Conservation (phyloP, 805 yeast genomes). For the Teunomyces kruisii region DNA sequence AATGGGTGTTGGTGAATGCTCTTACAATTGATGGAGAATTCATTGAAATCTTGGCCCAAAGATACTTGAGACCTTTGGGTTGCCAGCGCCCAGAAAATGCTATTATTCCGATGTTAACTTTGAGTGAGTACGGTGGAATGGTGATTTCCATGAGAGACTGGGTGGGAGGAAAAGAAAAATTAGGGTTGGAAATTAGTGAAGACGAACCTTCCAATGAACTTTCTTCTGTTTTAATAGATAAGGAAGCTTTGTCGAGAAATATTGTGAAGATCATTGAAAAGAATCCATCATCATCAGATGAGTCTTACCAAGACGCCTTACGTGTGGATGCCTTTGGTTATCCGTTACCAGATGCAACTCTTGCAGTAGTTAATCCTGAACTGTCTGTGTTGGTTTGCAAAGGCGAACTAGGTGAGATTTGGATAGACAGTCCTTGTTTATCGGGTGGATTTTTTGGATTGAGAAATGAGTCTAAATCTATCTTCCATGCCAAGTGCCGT, state of each 20-base stretch:
- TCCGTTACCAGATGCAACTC: conserved; percentile 90
- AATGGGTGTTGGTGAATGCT: conserved; percentile 89
- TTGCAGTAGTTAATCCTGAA: conserved; percentile 94
- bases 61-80: conserved; percentile 91
- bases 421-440: conserved; percentile 93
- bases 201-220: conserved; percentile 37
- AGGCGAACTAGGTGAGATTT: conserved; percentile 89
- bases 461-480: conserved; percentile 61
- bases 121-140: conserved; percentile 95
- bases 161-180: conserved; percentile 67
- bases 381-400: conserved; percentile 70
- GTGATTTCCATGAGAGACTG: conserved; percentile 90
- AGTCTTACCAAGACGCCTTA: conserved; percentile 38
- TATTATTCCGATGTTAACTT: conserved; percentile 83
- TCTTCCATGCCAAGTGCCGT: conserved; percentile 79
- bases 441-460: conserved; percentile 88
- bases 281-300: conserved; percentile 51
- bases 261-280: conserved; percentile 65
- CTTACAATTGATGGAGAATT: conserved; percentile 91
- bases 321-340: conserved; percentile 91
- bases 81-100: conserved; percentile 72
- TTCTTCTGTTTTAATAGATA: conserved; percentile 70
- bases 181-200: conserved; percentile 48
- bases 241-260: conserved; percentile 69
- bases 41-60: conserved; percentile 79